phyloP scores from a whole-genome alignment of 2,329 filamentous ascomycete species.

The Colletotrichum costaricense region DNA sequence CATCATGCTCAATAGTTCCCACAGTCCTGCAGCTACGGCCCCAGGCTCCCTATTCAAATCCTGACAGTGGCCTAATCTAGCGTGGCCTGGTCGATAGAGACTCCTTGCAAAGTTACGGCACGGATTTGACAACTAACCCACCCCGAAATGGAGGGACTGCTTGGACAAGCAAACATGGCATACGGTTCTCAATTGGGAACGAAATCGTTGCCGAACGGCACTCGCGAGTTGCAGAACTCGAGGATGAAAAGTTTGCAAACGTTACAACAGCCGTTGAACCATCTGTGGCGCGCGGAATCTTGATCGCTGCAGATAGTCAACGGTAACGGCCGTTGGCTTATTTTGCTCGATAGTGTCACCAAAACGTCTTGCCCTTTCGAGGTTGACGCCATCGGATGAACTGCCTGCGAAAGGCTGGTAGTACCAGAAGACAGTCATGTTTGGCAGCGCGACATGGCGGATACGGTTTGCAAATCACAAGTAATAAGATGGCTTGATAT shows the following conservation, averaged over 20 bases:
- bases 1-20: conserved; percentile 6
- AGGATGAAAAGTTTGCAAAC: not conserved
- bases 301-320: not conserved
- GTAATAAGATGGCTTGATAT: conserved; percentile 21
- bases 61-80: not conserved
- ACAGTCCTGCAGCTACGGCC: conserved; percentile 7
- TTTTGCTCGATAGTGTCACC: not conserved
- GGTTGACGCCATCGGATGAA: conserved; percentile 22
- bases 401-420: conserved; percentile 5
- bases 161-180: not conserved
- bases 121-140: not conserved
- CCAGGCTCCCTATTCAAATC: not conserved
- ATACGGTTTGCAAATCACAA: not conserved
- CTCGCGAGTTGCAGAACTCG: not conserved
- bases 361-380: conserved; percentile 2
- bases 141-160: not conserved
- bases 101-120: not conserved
- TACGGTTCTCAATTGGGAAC: too few relatives aligned
- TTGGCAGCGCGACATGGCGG: not conserved
- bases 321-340: not conserved
- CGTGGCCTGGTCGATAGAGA: too few relatives aligned
- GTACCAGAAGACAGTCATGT: not conserved
- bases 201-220: not conserved
- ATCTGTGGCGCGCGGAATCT: not conserved
- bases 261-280: not conserved